phyloP scores from a whole-genome alignment of 768 basidiomycete species.

The Lactifluus piperatus region DNA sequence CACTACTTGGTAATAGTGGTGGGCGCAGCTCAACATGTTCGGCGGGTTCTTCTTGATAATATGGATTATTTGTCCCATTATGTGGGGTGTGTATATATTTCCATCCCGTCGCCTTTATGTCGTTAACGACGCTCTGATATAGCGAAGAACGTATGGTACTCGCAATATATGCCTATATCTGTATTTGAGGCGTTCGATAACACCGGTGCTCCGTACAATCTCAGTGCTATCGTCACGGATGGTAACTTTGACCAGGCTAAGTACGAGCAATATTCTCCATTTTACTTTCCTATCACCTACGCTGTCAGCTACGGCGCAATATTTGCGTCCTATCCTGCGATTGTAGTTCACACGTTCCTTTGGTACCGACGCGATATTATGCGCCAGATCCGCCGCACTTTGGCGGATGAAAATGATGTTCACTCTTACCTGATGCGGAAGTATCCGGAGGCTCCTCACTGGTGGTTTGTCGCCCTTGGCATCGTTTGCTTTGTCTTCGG shows the following conservation, averaged over 20 bases:
- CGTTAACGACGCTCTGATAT: constrained; percentile 6
- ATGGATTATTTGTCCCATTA: constrained; percentile 71
- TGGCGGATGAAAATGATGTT: constrained; percentile 74
- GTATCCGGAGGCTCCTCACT: constrained; percentile 68
- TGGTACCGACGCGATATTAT: constrained; percentile 80
- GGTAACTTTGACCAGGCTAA: constrained; percentile 55
- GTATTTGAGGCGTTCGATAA: constrained; percentile 60
- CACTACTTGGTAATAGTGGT: constrained; percentile 48
- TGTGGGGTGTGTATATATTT: constrained; percentile 41
- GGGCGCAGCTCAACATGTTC: constrained; percentile 71
- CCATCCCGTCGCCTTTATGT: background rate
- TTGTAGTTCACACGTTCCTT: constrained; percentile 72
- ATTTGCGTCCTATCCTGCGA: constrained; percentile 66
- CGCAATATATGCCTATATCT: constrained; percentile 70
- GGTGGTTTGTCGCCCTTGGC: constrained; percentile 64
- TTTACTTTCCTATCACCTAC: constrained; percentile 56
- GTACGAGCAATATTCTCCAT: too few species aligned
- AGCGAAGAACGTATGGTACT: constrained; percentile 67
- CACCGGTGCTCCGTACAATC: constrained; percentile 59
- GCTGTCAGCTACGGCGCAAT: constrained; percentile 62
- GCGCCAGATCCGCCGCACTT: constrained; percentile 55
- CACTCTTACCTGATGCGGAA: constrained; percentile 77
- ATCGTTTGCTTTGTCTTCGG: constrained; percentile 48
- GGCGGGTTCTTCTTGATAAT: constrained; percentile 55
- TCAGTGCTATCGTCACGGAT: constrained; percentile 48